Evolutionary conservation across 495 filamentous ascomycete species (phyloP), one percentile per base, ranked within the genome.

Genomic region (Lasiosphaeriaceae sp.): DNA sequence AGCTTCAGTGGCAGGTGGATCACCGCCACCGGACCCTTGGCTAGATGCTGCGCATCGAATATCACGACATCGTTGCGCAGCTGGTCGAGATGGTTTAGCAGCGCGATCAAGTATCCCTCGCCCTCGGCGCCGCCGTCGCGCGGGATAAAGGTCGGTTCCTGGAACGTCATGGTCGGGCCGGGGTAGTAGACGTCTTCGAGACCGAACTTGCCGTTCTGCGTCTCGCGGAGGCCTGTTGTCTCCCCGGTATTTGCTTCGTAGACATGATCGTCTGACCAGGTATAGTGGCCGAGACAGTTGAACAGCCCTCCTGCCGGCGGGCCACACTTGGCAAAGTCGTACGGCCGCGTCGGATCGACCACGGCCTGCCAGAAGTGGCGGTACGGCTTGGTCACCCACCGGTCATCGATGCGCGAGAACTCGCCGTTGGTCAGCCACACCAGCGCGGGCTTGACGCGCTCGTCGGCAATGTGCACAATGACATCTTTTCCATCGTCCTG

Each of bases 321-420:
- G 11, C 73, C 77, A 50, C 74, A 78, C 47, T 68, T 71, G n/a
- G 71, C 70, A 57, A 81, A 80, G 57, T 82, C 74, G 47, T 80
- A 80, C 2, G 71, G 72, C 26, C 58, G 66, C 2, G 57, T 62
- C 0, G 74, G 72, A 50, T 82, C 76, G 34, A 81, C 74, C 20
- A 73, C 64, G 0, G 77, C 64, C 52, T 80, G 77, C 73, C 75
- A 86, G 67, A 81, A 81, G 64, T 83, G 81, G 9, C 68, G 63
- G 62, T 85, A 82, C 5, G 66, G 66, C 54, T 76, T 75, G 17
- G 76, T 79, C 3, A 77, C 68, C 41, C 73, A 77, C 1, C 82
- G 76, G 55, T 84, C 83, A 59, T 85, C 83, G 56, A 85, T 83
- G 21, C 82, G 75, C 8, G 77, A 81, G 72, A 84, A 84, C 63